Evolutionary conservation across 495 filamentous ascomycete species (phyloP).

Genomic region (Lasiosphaeria ovina): DNA sequence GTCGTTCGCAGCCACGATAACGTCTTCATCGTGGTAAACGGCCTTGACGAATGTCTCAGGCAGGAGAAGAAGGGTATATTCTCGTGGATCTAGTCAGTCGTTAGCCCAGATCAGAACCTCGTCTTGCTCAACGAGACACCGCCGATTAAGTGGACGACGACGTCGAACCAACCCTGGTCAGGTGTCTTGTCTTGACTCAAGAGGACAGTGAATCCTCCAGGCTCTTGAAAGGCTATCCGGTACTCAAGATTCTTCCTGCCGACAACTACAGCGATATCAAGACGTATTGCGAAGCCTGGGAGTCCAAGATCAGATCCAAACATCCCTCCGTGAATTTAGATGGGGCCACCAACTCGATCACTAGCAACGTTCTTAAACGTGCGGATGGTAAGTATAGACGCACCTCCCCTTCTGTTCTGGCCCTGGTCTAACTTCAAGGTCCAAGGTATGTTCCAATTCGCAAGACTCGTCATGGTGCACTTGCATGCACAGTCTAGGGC

Average conservation of each 20-base stretch:
- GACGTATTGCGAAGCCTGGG: neutral
- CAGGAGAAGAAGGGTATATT: neutral
- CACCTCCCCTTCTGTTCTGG: neutral
- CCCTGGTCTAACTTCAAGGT: neutral
- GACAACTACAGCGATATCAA: neutral
- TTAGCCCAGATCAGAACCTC: too few species aligned
- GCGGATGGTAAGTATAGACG: neutral
- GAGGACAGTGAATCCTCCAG: conserved; percentile 3
- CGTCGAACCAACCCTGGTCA: neutral
- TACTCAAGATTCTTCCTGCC: conserved; percentile 1
- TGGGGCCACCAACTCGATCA: neutral
- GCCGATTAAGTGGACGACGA: neutral
- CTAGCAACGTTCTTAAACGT: neutral
- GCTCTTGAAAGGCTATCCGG: neutral
- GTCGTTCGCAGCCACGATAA: neutral
- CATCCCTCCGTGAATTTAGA: neutral
- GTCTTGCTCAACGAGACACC: too few species aligned
- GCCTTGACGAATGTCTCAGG: neutral
- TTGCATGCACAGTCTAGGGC: neutral
- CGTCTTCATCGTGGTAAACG: neutral
- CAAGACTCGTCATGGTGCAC: neutral
- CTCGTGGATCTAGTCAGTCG: neutral
- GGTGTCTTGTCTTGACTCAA: neutral
- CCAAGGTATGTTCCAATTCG: neutral
- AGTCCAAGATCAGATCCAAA: neutral